A percentile compares a stretch with the other conserved stretches of the same genome.
Evolutionary conservation across 1,284 basidiomycete genomes (phyloP).

Genomic region (Cryptococcus hybrid): DNA sequence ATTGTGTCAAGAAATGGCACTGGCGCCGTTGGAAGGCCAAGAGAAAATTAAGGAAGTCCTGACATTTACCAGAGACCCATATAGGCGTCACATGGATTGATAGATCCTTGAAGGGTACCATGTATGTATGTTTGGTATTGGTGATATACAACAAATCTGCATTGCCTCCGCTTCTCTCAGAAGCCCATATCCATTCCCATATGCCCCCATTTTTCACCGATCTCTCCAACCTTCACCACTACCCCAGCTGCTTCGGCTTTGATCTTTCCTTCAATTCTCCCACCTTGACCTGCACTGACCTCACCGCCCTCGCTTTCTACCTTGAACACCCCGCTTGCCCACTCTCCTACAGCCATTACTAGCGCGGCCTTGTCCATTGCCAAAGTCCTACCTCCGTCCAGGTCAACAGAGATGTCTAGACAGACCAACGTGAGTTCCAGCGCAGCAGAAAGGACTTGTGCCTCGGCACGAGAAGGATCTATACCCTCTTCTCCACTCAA

Average conservation of each 20-base stretch:
- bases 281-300: constrained; percentile 63
- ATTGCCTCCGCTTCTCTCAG: neutral
- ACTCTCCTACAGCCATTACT: constrained; percentile 71
- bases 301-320: constrained; percentile 64
- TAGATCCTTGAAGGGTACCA: neutral
- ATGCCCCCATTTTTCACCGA: constrained; percentile 70
- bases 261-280: constrained; percentile 53
- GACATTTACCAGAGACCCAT: no score
- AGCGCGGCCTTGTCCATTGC: constrained; percentile 70
- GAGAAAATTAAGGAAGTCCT: neutral
- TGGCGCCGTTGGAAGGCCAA: neutral
- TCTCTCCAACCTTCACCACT: constrained; percentile 71
- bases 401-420: constrained; percentile 68
- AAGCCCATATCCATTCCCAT: neutral
- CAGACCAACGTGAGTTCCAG: constrained; percentile 74
- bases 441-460: constrained; percentile 67
- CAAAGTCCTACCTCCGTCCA: constrained; percentile 72
- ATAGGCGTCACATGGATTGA: neutral
- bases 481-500: constrained; percentile 7
- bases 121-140: neutral
- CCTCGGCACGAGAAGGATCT: constrained; percentile 51
- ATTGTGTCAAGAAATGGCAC: neutral
- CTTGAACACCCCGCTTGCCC: constrained; percentile 70
- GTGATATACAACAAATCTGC: neutral
- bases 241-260: constrained; percentile 73